Base-by-base conservation (phyloP, 2,329 filamentous ascomycete species). In the Colletotrichum lini region DNA sequence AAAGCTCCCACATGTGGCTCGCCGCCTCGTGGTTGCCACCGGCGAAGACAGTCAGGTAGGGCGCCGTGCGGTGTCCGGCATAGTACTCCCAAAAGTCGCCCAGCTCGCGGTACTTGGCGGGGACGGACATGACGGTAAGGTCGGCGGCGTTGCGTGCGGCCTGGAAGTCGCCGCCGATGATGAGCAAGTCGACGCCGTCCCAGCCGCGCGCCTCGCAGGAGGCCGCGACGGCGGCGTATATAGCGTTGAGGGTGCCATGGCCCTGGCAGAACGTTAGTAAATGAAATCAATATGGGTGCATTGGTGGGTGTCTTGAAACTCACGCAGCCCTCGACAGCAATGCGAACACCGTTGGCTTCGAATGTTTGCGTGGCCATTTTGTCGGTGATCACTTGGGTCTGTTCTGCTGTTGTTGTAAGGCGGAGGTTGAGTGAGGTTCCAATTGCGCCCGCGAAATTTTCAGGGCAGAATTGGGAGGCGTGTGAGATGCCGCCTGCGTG, bases 61-160 rank as follows among this genome's bases (percentile, higher is more conserved):
- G 96, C 0, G 96, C 96, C 53, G 81, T 88, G 66, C 90, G 89
- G 21, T 84, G 81, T 57, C 96, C 96, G 63, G 91, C 93, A 81
- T 99, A 99, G 85, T 98, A 99, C 73, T 94, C 91, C 77, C 96
- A 94, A 77, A 98, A 99, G 80, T 99, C 96, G 45, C 94, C 94
- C 77, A 99, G 91, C 53, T 89, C 85, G 73, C 94, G 94, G 82
- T 95, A 99, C 81, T 98, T 98, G 72, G 87, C 83, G 0, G 96
- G 96, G 77, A 97, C 95, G 5, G 95, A 93, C 88, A 98, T 97
- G 80, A 94, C 92, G 72, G 92, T 93, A 74, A 98, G 86, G 80
- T 99, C 96, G 74, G 91, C 88, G 12, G 94, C 91, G 84, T 98
- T 98, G 76, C 96, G 94, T 47, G 95, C 91, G 52, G 96, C 92